Base-by-base conservation (phyloP, 306 rosid species). In the Trifolium dubium region DNA sequence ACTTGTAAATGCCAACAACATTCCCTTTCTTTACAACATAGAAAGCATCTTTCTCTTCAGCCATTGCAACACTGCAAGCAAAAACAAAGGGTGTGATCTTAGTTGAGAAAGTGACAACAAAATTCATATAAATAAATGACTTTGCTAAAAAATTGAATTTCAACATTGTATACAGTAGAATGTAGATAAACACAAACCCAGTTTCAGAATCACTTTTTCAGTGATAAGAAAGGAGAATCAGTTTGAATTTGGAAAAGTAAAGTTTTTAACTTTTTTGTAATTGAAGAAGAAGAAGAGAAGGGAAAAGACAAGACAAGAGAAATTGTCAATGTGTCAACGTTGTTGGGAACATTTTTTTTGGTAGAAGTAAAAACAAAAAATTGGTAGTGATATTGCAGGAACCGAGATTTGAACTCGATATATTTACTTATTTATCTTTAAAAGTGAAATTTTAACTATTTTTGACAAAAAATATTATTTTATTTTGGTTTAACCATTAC, bases 11-110 rank as follows among this genome's bases (percentile, higher is more conserved):
- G 63, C 95, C 99, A 58, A 92, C 72, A 61, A 88, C 74, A 39
- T 88, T 91, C 4, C 99, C 97, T 66, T 87, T 91, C 69, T 76
- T 86, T 31, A 89, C 92, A 58, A 94, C 87, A 55, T 84, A 94
- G 67, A 89, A 92, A 31, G 87, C 92, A 56, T 89, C 88, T 37
- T 77, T 87, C 62, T 91, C 92, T 9, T 86, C 89, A 82, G 75
- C 96, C 97, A 94, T 94, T 84, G 60, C 60, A 69, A 39, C 17
- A 56, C 87, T 54, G 84, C 82, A 73, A 72, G 19, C 8, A 59
- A 54, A 41, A 66, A 68, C 55, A 23, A 29, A 6, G 10, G 39
- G 67, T 11, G 17, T 35, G 47, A 77, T 54, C 60, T 31, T 28
- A 41, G 69, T 58, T 17, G 4, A 49, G 39, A 35, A 19, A 71